Percentiles rank a stretch among this genome's conserved stretches.
Conservation (phyloP, 306 rosid genomes). For the Castanospermum australe region DNA sequence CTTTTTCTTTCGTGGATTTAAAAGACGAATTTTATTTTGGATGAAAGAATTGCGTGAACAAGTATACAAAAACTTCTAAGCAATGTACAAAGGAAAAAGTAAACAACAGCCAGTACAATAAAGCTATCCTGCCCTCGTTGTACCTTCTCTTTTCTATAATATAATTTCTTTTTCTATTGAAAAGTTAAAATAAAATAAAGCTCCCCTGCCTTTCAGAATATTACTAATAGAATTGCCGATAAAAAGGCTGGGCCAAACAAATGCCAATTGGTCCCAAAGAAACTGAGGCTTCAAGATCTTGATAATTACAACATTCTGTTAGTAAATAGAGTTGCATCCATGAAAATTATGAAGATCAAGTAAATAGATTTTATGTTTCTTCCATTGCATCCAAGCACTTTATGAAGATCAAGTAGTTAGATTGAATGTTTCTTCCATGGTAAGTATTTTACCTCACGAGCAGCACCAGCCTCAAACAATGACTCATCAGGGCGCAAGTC, state of each 20-base stretch:
- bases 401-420: neutral
- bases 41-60: neutral
- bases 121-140: neutral
- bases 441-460: constrained; percentile 77
- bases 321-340: neutral
- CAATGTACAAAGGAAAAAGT: neutral
- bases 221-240: no score
- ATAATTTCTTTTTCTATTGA: neutral
- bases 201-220: neutral
- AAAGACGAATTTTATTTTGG: no score
- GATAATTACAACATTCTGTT: neutral
- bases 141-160: neutral
- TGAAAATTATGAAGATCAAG: neutral
- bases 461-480: constrained; percentile 94
- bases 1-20: no score
- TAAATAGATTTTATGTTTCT: constrained; percentile 2
- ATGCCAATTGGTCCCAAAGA: neutral
- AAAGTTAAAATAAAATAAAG: neutral
- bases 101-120: neutral
- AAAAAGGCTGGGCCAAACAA: neutral
- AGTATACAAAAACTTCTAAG: neutral
- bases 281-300: neutral
- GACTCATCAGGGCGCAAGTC: constrained; percentile 86
- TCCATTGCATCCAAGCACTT: neutral
- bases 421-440: neutral